phyloP scores from a whole-genome alignment of 2,329 filamentous ascomycete genomes.

The Diaporthe batatas region DNA sequence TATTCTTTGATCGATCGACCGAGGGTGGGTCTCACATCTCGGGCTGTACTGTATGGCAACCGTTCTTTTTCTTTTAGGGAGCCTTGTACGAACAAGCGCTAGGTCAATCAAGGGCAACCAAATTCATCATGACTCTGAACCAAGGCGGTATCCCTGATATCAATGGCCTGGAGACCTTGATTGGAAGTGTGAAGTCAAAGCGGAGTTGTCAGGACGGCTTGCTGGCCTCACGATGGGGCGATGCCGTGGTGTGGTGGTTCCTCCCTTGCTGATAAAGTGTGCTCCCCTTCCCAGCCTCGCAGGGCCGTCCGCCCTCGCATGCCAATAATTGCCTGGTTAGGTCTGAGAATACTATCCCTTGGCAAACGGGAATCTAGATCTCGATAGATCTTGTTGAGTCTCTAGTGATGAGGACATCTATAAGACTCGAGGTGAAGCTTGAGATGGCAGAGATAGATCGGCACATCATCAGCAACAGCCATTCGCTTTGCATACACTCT shows the following conservation, averaged over 20 bases:
- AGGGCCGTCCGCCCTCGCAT: conserved; percentile 34
- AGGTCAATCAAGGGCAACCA: conserved; percentile 39
- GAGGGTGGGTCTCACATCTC: conserved; percentile 38
- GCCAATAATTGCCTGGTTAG: conserved; percentile 19
- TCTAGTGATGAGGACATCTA: conserved; percentile 2
- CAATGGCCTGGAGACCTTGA: conserved; percentile 17
- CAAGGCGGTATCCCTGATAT: conserved; percentile 11
- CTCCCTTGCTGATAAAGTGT: conserved; percentile 39
- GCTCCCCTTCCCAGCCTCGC: conserved; percentile 29
- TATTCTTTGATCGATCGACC: conserved; percentile 48
- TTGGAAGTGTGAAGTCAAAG: conserved; percentile 28
- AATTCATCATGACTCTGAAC: conserved; percentile 28
- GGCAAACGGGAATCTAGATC: conserved; percentile 12
- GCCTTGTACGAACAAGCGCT: conserved; percentile 33
- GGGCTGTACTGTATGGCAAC: conserved; percentile 22
- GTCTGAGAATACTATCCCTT: conserved; percentile 39
- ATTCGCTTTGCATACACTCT: conserved; percentile 32
- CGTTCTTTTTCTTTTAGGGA: conserved; percentile 22
- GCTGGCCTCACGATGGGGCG: conserved; percentile 23
- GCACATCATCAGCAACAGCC: conserved; percentile 31
- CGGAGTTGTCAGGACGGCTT: conserved; percentile 10
- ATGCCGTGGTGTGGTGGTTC: conserved; percentile 26
- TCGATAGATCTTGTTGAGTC: not conserved
- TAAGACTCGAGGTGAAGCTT: conserved; percentile 36
- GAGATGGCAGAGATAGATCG: conserved; percentile 13